These are phyloP conservation scores for Colletotrichum endophyticum DNA, from an alignment of 2,329 filamentous ascomycete species.

Conservation along the genomic window DNA sequence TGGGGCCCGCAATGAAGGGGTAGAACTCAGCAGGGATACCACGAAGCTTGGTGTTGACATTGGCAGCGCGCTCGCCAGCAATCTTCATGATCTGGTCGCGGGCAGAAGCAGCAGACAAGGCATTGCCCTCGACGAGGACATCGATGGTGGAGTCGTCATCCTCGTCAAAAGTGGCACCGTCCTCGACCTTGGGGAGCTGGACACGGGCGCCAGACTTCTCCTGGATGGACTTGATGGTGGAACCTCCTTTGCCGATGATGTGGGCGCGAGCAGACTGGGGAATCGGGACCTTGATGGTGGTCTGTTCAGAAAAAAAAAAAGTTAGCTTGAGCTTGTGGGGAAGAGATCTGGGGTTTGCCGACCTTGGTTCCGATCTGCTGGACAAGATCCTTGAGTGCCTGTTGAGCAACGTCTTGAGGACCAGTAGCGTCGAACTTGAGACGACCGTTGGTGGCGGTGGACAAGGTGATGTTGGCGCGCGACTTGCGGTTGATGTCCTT, in stretches of 20 bases:
- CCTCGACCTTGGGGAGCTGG: slow-evolving; percentile 84
- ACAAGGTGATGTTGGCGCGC: slow-evolving; percentile 83
- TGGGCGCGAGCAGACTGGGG: slow-evolving; percentile 83
- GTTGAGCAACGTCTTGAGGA: slow-evolving; percentile 80
- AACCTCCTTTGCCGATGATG: slow-evolving; percentile 91
- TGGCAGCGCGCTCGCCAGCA: slow-evolving; percentile 83
- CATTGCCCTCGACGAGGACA: slow-evolving; percentile 89
- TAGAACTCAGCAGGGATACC: slow-evolving; percentile 91
- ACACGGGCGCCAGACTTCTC: slow-evolving; percentile 90
- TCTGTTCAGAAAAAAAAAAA: slow-evolving; percentile 31
- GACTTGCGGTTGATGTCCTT: slow-evolving; percentile 93
- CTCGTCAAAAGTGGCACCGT: slow-evolving; percentile 59
- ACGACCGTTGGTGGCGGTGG: slow-evolving; percentile 71
- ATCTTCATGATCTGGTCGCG: slow-evolving; percentile 85
- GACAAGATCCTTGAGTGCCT: slow-evolving; percentile 88
- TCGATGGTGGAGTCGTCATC: slow-evolving; percentile 84
- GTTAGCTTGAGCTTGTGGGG: background rate
- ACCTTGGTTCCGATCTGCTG: slow-evolving; percentile 88
- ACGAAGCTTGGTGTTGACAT: slow-evolving; percentile 80
- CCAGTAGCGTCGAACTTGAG: slow-evolving; percentile 87
- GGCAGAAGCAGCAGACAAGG: slow-evolving; percentile 84
- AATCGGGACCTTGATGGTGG: slow-evolving; percentile 75
- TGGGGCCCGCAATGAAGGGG: slow-evolving; percentile 87
- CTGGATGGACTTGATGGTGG: slow-evolving; percentile 88
- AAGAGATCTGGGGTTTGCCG: slow-evolving; percentile 29